Evolutionary conservation across 1,284 basidiomycete species (phyloP), one percentile per base, ranked within the genome.

Genomic region (Pisolithus thermaeus): DNA sequence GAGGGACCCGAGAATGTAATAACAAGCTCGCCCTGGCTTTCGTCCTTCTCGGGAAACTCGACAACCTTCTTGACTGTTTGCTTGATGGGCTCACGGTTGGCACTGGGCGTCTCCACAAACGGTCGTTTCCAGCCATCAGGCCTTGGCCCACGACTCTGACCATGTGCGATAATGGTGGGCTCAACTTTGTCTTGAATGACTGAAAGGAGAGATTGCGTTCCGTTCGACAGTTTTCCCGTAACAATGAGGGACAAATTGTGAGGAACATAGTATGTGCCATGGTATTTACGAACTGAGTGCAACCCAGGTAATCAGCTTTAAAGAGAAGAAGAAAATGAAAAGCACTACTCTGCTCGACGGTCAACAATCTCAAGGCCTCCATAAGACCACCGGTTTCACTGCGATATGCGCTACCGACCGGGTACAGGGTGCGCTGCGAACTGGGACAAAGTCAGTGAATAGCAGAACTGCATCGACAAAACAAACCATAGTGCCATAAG

Each of bases 21-120:
- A 43, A 82, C 74, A 7, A 98, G 66, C 72, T 98, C 94, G 39
- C 97, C 96, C 57, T 92, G 78, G 72, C 88, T 93, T 74, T 99
- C 97, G 66, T 99, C 96, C 69, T 92, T 85, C 70, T 98, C 97
- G n/a, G 97, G 97, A 63, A 99, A 99, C 60, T 96, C 90, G 30
- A 98, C 83, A 0, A 78, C 75, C 52, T 85, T 79, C 55, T 79
- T 81, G 46, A 76, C 64, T 3, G 80, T 77, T 54, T 79, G 66
- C 8, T 74, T 52, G 25, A 92, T 78, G 6, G 78, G 76, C 4
- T 78, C 74, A 9, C 88, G 77, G 12, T 74, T 66, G 1, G 86
- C 82, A 54, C 89, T 93, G 1, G 81, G 60, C 0, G 95, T 96
- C 71, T 98, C 94, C 20, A 98, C 62, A 64, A 99, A 99, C 0